Evolutionary conservation across 2,329 filamentous ascomycete species (phyloP), one percentile per base, ranked within the genome.

Genomic region (Aspergillus sclerotialis): DNA sequence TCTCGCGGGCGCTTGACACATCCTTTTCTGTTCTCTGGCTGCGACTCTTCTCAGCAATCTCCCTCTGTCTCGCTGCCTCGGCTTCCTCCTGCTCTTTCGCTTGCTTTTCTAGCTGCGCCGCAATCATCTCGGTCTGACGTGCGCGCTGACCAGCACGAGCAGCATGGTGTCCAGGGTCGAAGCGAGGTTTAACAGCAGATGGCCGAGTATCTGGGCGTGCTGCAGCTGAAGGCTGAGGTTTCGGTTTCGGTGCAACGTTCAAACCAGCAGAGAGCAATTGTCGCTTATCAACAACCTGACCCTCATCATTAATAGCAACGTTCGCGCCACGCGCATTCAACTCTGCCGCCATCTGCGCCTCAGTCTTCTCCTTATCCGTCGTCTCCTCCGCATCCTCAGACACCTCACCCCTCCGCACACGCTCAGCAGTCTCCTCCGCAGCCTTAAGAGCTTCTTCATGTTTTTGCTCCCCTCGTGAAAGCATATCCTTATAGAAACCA

Each of bases 211-310:
- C 7, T 32, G 43, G 36, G 19, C 46, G 35, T 14, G 42, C 38
- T 4, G 42, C 45, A 30, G 36, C 36, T n/a, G 45, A 32, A 11
- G 44, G 33, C n/a, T 45, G 38, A 7, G 45, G 30, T 45, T 74
- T 75, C 4, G 69, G 68, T 39, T 75, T 77, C 3, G 69, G 64
- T 2, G 70, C 70, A 24, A 80, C 67, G 45, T 82, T 82, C 31
- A 82, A 56, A 13, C 78, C 78, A 3, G 76, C 78, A 18, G 66
- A 65, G 7, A 82, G 67, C 2, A 82, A 57, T 46, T 81, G 75
- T 5, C 77, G 66, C 55, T 80, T 80, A 46, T 82, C 78, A 18
- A 76, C 72, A 7, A 82, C 68, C 43, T 80, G 70, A 3, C 78
- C 78, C 27, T 82, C 78, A 24, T 82, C 78, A 42, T 80, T 80